Conservation (phyloP, 495 filamentous ascomycete species). For the Aspergillus avenaceus region DNA sequence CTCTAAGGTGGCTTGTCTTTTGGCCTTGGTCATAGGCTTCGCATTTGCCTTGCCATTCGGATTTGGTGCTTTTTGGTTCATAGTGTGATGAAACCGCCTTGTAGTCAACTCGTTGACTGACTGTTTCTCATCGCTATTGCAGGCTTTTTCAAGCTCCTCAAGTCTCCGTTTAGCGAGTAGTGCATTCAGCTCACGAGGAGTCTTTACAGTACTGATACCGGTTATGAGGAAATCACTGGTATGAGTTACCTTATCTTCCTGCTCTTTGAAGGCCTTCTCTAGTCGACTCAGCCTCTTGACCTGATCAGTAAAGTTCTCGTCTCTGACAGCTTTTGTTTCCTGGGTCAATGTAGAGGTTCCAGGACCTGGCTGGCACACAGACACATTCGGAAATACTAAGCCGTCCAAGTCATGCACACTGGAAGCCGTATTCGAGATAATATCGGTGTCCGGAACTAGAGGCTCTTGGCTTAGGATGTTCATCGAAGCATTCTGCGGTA, state of each 20-base stretch:
- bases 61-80: slow-evolving; percentile 20
- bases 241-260: background rate
- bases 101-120: slow-evolving; percentile 8
- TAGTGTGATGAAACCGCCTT: slow-evolving; percentile 18
- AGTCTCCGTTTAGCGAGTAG: slow-evolving; percentile 1
- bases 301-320: background rate
- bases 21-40: slow-evolving; percentile 12
- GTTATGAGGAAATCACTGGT: background rate
- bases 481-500: slow-evolving; percentile 2
- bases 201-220: background rate
- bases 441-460: background rate
- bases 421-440: background rate
- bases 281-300: background rate
- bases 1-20: slow-evolving; percentile 25
- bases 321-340: background rate
- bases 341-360: background rate
- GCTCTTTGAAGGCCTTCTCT: background rate
- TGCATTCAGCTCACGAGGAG: background rate
- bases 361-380: background rate
- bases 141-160: slow-evolving; percentile 2
- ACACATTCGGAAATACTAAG: background rate
- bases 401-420: background rate
- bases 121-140: slow-evolving; percentile 7
- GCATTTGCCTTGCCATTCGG: slow-evolving; percentile 3
- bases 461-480: background rate